Evolutionary conservation across 2,329 filamentous ascomycete genomes (phyloP), one percentile per base, ranked within the genome.

Genomic region (Alternaria angustiovoidea): DNA sequence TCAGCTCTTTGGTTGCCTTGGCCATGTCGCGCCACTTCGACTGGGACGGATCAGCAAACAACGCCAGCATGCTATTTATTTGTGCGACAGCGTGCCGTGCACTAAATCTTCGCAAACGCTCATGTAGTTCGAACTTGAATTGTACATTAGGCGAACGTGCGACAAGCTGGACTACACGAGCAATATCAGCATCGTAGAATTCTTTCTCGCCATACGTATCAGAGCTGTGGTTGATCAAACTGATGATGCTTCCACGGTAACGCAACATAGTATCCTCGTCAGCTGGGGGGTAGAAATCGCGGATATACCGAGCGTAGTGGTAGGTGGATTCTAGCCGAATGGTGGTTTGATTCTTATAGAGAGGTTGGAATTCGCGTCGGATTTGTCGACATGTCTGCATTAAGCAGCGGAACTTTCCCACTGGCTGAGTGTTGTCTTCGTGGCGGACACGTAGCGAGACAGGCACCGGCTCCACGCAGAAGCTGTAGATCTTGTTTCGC

Each of bases 331-430:
- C 24, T 44, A 54, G 51, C 7, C 30, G 38, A 7, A 43, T 12
- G 1, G 8, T 32, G 2, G 51, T 54, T 11, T 54, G 26, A 3
- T 38, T 14, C 20, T 61, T 44, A 56, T 63, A 69, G 6, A 51
- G 32, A 1, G 59, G 53, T 1, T 53, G 62, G 52, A 63, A 69
- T 43, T 70, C 66, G 12, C 42, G 12, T 22, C 67, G 66, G 24
- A 70, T 62, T 36, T 63, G 61, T 14, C 51, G 57, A 43, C 59
- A 67, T 32, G 51, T 54, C 28, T 54, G 38, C 39, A 39, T 24
- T 24, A 54, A 34, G 38, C 38, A 41, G 18, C 51, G 26, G 24
- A 18, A 44, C 20, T 32, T 30, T 16, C 51, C 51, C 16, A 43
- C 51, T 24, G 39, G 41, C 20, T 44, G 7, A 16, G 22, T 24